phyloP scores from a whole-genome alignment of 2,329 filamentous ascomycete genomes.

The Ophiostoma pallidulum region DNA sequence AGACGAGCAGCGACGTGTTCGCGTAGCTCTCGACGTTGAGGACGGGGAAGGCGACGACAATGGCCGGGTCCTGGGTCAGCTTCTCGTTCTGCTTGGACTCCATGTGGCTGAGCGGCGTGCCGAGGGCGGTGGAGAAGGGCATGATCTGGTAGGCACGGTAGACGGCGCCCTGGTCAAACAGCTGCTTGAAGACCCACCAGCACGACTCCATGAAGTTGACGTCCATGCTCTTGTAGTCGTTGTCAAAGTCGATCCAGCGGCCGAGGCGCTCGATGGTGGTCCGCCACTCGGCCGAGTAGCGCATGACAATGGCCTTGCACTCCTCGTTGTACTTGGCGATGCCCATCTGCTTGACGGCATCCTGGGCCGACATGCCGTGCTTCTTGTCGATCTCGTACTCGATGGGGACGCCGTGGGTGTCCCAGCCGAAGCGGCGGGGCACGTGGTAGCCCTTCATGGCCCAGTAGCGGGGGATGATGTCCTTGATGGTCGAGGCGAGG shows the following conservation, averaged over 20 bases:
- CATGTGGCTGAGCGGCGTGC: conserved; percentile 85
- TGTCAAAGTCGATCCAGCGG: conserved; percentile 96
- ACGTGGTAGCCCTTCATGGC: conserved; percentile 69
- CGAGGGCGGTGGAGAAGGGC: conserved; percentile 88
- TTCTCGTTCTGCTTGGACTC: conserved; percentile 94
- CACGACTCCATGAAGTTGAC: conserved; percentile 89
- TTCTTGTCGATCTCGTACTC: conserved; percentile 98
- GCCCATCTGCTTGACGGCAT: conserved; percentile 78
- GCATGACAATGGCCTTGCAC: conserved; percentile 89
- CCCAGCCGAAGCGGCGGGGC: conserved; percentile 89
- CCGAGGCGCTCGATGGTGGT: conserved; percentile 79
- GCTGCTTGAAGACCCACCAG: conserved; percentile 95
- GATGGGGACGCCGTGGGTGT: conserved; percentile 86
- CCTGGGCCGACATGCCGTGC: conserved; percentile 71
- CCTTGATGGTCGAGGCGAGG: conserved; percentile 89
- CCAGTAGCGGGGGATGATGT: conserved; percentile 94
- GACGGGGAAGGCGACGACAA: conserved; percentile 82
- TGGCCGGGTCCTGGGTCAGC: conserved; percentile 80
- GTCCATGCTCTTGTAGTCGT: conserved; percentile 98
- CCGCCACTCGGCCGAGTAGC: conserved; percentile 79
- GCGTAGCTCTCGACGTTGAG: conserved; percentile 69
- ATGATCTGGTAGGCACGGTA: conserved; percentile 89
- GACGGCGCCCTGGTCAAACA: conserved; percentile 81
- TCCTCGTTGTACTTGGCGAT: conserved; percentile 87
- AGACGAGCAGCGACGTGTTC: conserved; percentile 67